These are phyloP conservation scores for Beta corolliflora DNA, from an alignment of 179 eudicot species.

Conservation along the genomic window DNA sequence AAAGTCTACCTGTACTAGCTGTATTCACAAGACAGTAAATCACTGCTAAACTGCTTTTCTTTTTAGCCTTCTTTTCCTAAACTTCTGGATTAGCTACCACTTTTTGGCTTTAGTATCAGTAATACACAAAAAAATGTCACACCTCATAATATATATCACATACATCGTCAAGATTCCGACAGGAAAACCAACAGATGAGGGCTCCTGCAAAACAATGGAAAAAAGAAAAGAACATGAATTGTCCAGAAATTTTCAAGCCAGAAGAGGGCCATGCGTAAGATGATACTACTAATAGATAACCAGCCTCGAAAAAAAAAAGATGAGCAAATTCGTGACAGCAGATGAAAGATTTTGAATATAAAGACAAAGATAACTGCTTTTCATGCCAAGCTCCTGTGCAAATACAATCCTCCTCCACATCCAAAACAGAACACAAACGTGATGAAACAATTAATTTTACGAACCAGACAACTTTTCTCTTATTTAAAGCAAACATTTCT, in stretches of 20 bases:
- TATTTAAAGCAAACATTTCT: too few species aligned
- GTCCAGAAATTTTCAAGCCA: not conserved
- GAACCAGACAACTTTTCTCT: too few species aligned
- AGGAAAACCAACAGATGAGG: not conserved
- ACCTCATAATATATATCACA: conserved; percentile 21
- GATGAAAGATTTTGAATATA: not conserved
- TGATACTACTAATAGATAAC: not conserved
- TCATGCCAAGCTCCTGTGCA: too few species aligned
- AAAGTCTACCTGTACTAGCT: conserved; percentile 27
- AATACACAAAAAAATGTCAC: conserved; percentile 27
- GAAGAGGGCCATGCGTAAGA: not conserved
- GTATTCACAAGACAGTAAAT: conserved; percentile 28
- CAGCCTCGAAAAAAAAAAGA: not conserved
- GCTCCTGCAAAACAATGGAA: conserved; percentile 26
- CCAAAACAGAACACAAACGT: too few species aligned
- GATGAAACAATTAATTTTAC: too few species aligned
- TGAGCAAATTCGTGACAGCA: not conserved
- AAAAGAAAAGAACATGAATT: conserved; percentile 2
- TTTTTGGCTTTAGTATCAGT: conserved; percentile 17
- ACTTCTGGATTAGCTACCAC: conserved; percentile 10
- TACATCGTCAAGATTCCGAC: conserved; percentile 13
- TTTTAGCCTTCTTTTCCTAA: conserved; percentile 2
- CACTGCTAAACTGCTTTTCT: conserved; percentile 1
- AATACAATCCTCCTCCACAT: too few species aligned
- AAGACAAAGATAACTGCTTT: too few species aligned